Evolutionary conservation across 2,329 filamentous ascomycete genomes (phyloP).

Genomic region (Cordyceps sp.): DNA sequence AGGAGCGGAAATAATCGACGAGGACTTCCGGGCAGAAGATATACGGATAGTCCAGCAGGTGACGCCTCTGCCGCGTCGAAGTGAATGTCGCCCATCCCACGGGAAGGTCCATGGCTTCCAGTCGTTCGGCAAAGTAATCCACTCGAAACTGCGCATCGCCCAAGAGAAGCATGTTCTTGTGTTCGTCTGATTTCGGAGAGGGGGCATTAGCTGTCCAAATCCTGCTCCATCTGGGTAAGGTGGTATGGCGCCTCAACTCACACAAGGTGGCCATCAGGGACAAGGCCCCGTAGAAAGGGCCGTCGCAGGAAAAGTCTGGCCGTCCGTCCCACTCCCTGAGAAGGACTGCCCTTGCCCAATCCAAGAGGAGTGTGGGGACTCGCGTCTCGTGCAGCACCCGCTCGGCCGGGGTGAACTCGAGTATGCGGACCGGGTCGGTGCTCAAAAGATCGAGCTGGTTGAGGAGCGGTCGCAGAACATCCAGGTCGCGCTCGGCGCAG

Average conservation of each 20-base stretch:
- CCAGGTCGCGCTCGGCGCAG: conserved; percentile 14
- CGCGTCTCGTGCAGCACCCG: conserved; percentile 39
- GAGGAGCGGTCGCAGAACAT: conserved; percentile 31
- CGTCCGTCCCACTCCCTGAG: conserved; percentile 68
- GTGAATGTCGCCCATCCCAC: conserved; percentile 50
- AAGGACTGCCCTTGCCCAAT: conserved; percentile 61
- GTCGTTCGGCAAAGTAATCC: conserved; percentile 56
- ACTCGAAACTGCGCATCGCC: conserved; percentile 55
- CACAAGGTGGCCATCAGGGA: conserved; percentile 57
- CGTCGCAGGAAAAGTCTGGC: conserved; percentile 50
- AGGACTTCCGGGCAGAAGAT: conserved; percentile 59
- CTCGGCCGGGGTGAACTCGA: conserved; percentile 33
- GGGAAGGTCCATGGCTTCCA: conserved; percentile 62
- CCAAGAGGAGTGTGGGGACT: conserved; percentile 40
- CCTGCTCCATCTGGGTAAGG: too few species aligned
- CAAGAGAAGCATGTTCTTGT: conserved; percentile 46
- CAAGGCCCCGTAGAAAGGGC: conserved; percentile 61
- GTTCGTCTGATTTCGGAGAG: too few species aligned
- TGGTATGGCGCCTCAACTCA: conserved; percentile 23
- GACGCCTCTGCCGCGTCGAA: conserved; percentile 44
- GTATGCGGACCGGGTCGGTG: conserved; percentile 22
- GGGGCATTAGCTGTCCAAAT: too few species aligned
- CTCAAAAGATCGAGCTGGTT: conserved; percentile 36
- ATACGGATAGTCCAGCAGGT: conserved; percentile 67
- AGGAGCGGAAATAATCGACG: conserved; percentile 70